Percentiles rank a stretch among this genome's conserved stretches.
Conservation (phyloP, 192 early-diverging fungal species). For the Coemansia sp. region DNA sequence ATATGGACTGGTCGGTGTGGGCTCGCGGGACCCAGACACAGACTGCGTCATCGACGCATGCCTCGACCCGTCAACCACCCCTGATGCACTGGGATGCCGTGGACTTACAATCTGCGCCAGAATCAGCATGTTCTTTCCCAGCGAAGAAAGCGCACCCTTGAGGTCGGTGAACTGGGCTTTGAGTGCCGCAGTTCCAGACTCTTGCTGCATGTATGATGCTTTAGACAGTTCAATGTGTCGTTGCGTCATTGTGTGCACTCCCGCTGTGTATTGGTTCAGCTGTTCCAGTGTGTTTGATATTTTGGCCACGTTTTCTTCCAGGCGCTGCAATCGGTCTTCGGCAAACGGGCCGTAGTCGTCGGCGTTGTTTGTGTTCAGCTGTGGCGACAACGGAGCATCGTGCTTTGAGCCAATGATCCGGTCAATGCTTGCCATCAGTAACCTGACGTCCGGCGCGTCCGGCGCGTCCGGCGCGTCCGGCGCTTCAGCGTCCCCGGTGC, state of each 20-base stretch:
- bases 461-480: not conserved
- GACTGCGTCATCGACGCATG: not conserved
- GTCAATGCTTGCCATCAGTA: not conserved
- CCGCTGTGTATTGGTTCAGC: not conserved
- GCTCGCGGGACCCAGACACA: not conserved
- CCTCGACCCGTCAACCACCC: not conserved
- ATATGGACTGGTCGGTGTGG: not conserved
- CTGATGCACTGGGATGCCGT: not conserved
- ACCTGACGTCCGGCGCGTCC: not conserved
- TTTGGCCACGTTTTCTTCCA: not conserved
- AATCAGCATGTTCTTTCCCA: not conserved
- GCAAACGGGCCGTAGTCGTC: not conserved
- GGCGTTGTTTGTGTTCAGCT: not conserved
- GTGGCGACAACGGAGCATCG: not conserved
- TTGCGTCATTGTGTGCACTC: conserved; percentile 5
- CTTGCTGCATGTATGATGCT: not conserved
- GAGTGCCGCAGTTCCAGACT: not conserved
- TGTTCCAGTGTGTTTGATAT: not conserved
- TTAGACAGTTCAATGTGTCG: not conserved
- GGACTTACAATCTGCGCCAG: not conserved
- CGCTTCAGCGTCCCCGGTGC: not conserved
- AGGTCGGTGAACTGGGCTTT: not conserved
- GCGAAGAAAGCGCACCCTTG: not conserved
- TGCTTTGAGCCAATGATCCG: not conserved
- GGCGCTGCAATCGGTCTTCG: not conserved